phyloP scores from a whole-genome alignment of 805 yeast species.

The Ogataea nakhonphanomensis region DNA sequence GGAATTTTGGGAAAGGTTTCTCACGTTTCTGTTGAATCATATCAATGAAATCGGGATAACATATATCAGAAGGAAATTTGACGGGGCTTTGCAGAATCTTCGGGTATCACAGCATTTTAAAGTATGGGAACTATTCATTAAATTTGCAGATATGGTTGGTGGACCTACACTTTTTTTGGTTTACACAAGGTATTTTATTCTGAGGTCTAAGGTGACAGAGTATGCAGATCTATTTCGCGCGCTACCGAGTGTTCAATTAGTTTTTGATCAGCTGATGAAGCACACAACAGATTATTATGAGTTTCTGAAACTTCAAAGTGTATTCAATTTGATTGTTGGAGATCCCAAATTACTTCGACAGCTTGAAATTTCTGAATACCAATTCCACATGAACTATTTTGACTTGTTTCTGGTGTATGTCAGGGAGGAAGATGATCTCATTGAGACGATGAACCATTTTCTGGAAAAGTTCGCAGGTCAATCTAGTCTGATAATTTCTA shows the following conservation, averaged over 20 bases:
- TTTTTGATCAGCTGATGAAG: constrained; percentile 33
- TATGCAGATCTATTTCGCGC: constrained; percentile 2
- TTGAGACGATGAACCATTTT: constrained; percentile 33
- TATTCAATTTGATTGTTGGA: constrained; percentile 34
- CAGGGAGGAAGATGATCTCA: constrained; percentile 7
- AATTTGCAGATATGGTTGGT: constrained; percentile 42
- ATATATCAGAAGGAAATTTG: constrained; percentile 42
- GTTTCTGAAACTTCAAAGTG: constrained; percentile 12
- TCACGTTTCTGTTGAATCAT: constrained; percentile 39
- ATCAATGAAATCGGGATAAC: constrained; percentile 31
- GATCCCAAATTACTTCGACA: constrained; percentile 35
- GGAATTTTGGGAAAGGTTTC: constrained; percentile 49
- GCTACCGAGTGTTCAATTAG: constrained; percentile 27
- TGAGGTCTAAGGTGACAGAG: constrained; percentile 11
- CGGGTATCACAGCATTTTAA: constrained; percentile 52
- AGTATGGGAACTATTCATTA: constrained; percentile 54
- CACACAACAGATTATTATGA: constrained; percentile 8
- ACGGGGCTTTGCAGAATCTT: constrained; percentile 45
- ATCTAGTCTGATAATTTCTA: constrained; percentile 43
- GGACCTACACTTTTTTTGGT: constrained; percentile 38
- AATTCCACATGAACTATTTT: constrained; percentile 45
- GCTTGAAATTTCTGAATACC: constrained; percentile 42
- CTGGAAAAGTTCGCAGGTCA: constrained; percentile 56
- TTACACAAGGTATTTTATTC: constrained; percentile 33
- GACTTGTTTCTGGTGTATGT: constrained; percentile 34